Evolutionary conservation across 2,329 filamentous ascomycete species (phyloP).

Genomic region (Fusarium sp.): DNA sequence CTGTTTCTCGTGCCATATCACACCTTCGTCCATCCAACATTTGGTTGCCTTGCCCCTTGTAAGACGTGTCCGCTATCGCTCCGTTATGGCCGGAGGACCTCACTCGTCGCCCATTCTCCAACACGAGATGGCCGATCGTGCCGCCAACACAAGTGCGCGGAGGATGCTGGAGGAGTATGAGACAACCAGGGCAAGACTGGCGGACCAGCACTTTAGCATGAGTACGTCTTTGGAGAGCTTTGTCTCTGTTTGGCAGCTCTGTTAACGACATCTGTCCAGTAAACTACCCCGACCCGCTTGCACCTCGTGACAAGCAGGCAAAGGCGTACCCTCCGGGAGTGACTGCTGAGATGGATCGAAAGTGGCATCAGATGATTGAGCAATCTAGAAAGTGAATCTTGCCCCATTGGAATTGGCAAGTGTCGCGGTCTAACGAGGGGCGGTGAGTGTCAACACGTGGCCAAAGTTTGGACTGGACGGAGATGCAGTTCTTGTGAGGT

Average conservation of each 20-base stretch:
- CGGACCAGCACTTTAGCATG: conserved; percentile 64
- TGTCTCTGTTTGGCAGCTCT: not conserved
- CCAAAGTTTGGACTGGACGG: no score
- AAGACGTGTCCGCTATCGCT: not conserved
- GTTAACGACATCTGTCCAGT: conserved; percentile 37
- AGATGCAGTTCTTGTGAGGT: no score
- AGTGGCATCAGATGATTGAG: conserved; percentile 55
- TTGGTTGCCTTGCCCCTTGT: not conserved
- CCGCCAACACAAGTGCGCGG: conserved; percentile 50
- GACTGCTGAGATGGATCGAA: conserved; percentile 59
- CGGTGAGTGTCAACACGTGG: not conserved
- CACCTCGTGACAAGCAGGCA: conserved; percentile 54
- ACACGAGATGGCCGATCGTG: conserved; percentile 44
- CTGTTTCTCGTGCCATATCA: not conserved
- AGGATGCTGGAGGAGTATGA: conserved; percentile 64
- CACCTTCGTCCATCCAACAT: not conserved
- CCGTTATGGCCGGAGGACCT: conserved; percentile 41
- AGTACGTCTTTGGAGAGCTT: conserved; percentile 53
- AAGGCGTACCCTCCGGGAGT: conserved; percentile 57
- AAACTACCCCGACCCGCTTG: conserved; percentile 64
- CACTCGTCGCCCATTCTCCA: conserved; percentile 38
- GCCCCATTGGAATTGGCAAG: not conserved
- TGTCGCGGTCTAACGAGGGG: not conserved
- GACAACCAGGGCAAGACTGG: conserved; percentile 55
- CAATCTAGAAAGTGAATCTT: conserved; percentile 25